phyloP scores from a whole-genome alignment of 768 basidiomycete species.

The Tylopilus sp. region DNA sequence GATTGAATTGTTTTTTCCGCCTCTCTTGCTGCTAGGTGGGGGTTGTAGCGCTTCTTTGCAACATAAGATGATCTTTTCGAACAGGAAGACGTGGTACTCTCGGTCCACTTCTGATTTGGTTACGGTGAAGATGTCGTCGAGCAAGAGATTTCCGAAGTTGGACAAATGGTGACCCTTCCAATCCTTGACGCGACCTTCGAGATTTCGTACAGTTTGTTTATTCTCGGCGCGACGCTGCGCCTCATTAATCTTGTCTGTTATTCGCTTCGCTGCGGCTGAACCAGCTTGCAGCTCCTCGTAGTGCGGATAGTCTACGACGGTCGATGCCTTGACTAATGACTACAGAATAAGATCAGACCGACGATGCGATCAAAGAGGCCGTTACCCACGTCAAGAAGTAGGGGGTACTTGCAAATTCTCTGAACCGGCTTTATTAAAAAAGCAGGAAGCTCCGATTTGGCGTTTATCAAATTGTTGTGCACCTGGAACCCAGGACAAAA shows the following conservation, averaged over 20 bases:
- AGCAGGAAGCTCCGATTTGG: conserved; percentile 88
- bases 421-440: conserved; percentile 99
- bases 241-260: conserved; percentile 95
- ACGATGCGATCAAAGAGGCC: conserved; percentile 8
- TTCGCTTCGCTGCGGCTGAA: conserved; percentile 82
- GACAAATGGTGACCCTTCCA: conserved; percentile 98
- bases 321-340: conserved; percentile 75
- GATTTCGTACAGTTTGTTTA: conserved; percentile 81
- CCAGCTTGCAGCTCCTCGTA: conserved; percentile 83
- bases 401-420: conserved; percentile 96
- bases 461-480: conserved; percentile 81
- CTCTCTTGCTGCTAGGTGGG: conserved; percentile 61
- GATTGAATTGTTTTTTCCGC: conserved; percentile 81
- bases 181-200: conserved; percentile 86
- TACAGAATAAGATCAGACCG: conserved; percentile 26
- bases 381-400: conserved; percentile 79
- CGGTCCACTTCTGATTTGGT: conserved; percentile 95
- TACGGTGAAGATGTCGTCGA: conserved; percentile 94
- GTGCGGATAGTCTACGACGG: conserved; percentile 58
- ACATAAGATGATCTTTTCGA: conserved; percentile 98
- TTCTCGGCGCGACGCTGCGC: conserved; percentile 91
- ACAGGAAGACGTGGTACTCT: conserved; percentile 98
- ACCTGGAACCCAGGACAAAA: conserved; percentile 41
- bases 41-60: conserved; percentile 84
- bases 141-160: conserved; percentile 89